Base-by-base conservation (phyloP, 805 yeast species). In the Yamadazyma laniorum region DNA sequence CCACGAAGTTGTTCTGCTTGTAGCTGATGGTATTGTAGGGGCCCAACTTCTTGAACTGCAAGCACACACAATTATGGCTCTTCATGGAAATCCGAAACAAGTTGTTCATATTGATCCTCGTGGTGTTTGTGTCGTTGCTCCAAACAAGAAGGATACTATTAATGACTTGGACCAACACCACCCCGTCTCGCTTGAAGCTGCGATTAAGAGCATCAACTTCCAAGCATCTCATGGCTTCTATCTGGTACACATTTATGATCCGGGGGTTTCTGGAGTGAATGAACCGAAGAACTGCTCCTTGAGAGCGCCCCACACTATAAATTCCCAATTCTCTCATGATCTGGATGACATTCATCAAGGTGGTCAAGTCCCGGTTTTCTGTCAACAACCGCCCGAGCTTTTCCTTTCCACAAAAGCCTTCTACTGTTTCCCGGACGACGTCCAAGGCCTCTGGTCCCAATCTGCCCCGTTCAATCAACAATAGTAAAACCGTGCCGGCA, bases 91-190 rank as follows among this genome's bases (percentile, higher is more conserved):
- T 28, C 4, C 15, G 16, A 5, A 22, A 11, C 22, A 44, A 28
- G 18, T 41, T 40, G 19, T 22, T 9, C 32, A 44, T 22, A 17
- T 44, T 41, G 14, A 38, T 32, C 5, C 17, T 25, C 25, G 26
- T 21, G 22, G 18, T 25, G 27, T 13, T 32, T 12, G 14, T 13
- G 9, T 35, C 30, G 12, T 23, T 26, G 11, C 18, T 18, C 49
- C 46, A 42, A 15, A 45, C 16, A 15, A 45, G 35, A 7, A 42
- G 11, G 9, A 35, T 39, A 14, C 14, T 42, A 5, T 21, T 35
- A 6, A 40, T 21, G 7, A 45, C 32, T 22, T 45, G 49, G 5
- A 40, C 25, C 18, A 42, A 34, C 14, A 45, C 8, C 25, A 44
- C 25, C 4, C 34, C 35, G n/a, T 37, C 25, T 3, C 13, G 12